These are phyloP conservation scores for Ustulina deusta DNA, from an alignment of 2,329 filamentous ascomycete genomes.

Conservation along the genomic window DNA sequence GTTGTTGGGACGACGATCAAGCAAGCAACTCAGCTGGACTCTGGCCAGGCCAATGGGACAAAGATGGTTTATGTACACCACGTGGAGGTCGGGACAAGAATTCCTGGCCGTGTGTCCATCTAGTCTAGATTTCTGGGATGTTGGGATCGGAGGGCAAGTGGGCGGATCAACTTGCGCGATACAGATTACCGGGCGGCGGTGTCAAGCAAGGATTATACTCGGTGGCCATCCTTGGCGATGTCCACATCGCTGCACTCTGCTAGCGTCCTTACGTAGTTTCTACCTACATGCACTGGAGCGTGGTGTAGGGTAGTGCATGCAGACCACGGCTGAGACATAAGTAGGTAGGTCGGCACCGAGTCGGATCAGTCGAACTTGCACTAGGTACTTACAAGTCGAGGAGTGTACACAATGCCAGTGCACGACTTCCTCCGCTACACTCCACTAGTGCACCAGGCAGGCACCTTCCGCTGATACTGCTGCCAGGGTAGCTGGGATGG, in stretches of 20 bases:
- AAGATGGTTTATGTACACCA: constrained; percentile 22
- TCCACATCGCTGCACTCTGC: neutral
- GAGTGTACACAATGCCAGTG: neutral
- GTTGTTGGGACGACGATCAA: neutral
- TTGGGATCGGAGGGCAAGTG: neutral
- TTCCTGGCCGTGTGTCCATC: neutral
- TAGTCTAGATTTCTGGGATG: constrained; percentile 10
- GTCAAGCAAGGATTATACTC: constrained; percentile 1
- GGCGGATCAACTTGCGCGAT: neutral
- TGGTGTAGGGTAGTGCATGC: neutral
- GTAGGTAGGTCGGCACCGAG: neutral
- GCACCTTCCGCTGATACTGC: neutral
- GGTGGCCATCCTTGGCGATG: neutral
- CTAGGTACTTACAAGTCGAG: neutral
- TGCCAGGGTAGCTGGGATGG: neutral
- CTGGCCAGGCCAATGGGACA: constrained; percentile 8
- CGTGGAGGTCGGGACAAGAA: neutral
- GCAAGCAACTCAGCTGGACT: neutral
- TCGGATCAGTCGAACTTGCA: neutral
- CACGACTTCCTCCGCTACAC: constrained; percentile 10
- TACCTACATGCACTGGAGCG: neutral
- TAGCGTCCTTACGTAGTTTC: neutral
- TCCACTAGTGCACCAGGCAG: constrained; percentile 4
- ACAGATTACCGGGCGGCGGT: neutral
- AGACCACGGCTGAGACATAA: neutral